A percentile compares a stretch with the other conserved stretches of the same genome.
phyloP scores from a whole-genome alignment of 2,329 filamentous ascomycete genomes.

The Ceratocystis diversiconidia region DNA sequence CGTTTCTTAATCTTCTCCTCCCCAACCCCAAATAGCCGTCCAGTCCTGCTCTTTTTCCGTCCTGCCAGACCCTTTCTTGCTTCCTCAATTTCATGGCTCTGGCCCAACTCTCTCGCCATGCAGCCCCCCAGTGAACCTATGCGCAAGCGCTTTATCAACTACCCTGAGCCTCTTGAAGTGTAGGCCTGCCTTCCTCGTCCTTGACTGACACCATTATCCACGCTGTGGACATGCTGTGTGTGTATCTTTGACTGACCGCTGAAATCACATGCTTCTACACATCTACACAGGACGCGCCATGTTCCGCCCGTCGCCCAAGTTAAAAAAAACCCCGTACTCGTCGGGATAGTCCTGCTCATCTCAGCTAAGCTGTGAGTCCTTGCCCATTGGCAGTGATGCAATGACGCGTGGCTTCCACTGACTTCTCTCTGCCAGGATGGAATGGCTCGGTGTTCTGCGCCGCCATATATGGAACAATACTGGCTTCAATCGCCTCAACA shows the following conservation, averaged over 20 bases:
- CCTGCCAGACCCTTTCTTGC: neutral
- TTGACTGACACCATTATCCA: too few species aligned
- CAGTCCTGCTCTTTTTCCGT: neutral
- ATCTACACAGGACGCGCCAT: slow-evolving; percentile 3
- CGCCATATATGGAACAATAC: slow-evolving; percentile 47
- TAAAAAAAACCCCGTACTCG: slow-evolving; percentile 39
- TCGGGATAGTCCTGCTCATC: slow-evolving; percentile 38
- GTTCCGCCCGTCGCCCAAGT: neutral
- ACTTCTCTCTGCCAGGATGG: slow-evolving; percentile 30
- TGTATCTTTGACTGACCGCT: neutral
- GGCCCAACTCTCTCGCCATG: neutral
- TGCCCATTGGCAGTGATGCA: slow-evolving; percentile 1
- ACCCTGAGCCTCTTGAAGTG: slow-evolving; percentile 27
- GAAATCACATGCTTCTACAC: neutral
- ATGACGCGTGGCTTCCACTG: neutral
- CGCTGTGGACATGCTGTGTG: neutral
- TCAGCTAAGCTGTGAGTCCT: slow-evolving; percentile 38
- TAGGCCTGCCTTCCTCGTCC: slow-evolving; percentile 20
- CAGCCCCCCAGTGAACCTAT: slow-evolving; percentile 7
- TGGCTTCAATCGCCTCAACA: slow-evolving; percentile 44
- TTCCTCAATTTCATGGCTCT: neutral
- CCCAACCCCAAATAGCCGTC: neutral
- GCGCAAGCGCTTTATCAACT: slow-evolving; percentile 25
- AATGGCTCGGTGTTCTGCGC: slow-evolving; percentile 40
- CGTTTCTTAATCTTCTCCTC: neutral